phyloP scores from a whole-genome alignment of 495 filamentous ascomycete genomes.

The Friedmanniomyces endolithicus region DNA sequence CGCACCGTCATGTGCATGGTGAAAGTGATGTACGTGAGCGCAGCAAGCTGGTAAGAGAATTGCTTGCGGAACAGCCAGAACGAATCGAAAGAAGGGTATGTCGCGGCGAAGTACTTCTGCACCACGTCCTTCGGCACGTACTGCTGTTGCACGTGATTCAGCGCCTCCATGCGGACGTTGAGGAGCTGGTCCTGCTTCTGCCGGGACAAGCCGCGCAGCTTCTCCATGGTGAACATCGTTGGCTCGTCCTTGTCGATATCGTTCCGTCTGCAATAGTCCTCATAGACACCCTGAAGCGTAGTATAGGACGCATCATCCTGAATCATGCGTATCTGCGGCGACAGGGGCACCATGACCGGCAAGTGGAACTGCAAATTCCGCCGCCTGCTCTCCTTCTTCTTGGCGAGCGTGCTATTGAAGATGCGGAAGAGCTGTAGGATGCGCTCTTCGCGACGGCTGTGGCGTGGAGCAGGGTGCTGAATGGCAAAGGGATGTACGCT shows the following conservation, averaged over 20 bases:
- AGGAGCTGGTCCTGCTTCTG: slow-evolving; percentile 46
- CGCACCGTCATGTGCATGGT: slow-evolving; percentile 90
- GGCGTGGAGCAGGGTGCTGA: slow-evolving; percentile 83
- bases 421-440: slow-evolving; percentile 96
- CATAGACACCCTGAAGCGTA: slow-evolving; percentile 83
- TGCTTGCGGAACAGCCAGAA: slow-evolving; percentile 97
- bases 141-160: slow-evolving; percentile 79
- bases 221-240: slow-evolving; percentile 86
- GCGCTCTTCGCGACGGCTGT: slow-evolving; percentile 85
- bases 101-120: slow-evolving; percentile 79
- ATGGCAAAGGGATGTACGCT: slow-evolving; percentile 90
- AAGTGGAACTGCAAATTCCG: slow-evolving; percentile 93
- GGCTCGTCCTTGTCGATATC: slow-evolving; percentile 90
- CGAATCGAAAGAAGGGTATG: slow-evolving; percentile 78
- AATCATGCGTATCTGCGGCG: slow-evolving; percentile 83
- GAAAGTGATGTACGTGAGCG: slow-evolving; percentile 97
- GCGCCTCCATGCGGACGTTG: slow-evolving; percentile 64
- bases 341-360: slow-evolving; percentile 84
- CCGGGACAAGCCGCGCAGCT: slow-evolving; percentile 53
- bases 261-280: slow-evolving; percentile 81
- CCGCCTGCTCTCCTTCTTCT: slow-evolving; percentile 85
- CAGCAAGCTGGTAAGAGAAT: slow-evolving; percentile 92
- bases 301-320: slow-evolving; percentile 93
- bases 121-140: slow-evolving; percentile 71
- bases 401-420: slow-evolving; percentile 78